Evolutionary conservation across 108 stramenopile genomes (phyloP), one percentile per base, ranked within the genome.

Genomic region (Licmophora abbreviata): DNA sequence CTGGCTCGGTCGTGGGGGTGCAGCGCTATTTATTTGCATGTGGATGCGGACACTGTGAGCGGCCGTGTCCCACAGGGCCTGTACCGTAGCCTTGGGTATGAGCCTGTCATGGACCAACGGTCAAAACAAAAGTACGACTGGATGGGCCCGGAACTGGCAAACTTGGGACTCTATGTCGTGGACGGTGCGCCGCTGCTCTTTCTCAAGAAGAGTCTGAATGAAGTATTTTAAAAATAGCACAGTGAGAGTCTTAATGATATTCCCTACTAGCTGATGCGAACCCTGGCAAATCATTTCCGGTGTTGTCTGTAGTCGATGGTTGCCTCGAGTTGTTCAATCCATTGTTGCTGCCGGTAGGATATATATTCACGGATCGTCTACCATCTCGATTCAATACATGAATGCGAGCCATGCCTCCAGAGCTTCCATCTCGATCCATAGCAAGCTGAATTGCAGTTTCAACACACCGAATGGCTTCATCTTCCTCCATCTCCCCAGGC

Each of bases 381-480:
- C 68, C 69, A 3, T 56, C 21, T 38, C 44, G 11, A 18, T 58
- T 40, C 27, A 90, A 61, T 0, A 82, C 69, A 44, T 68, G 57
- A 43, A 86, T 66, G 22, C 84, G 59, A 33, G 73, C 52, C 46
- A 77, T 61, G 8, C 89, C 89, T 15, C 89, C 89, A 3, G 89
- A 92, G 28, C 77, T 76, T 14, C 85, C 89, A 63, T 92, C 89
- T 27, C 83, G 51, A 17, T 65, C 69, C 56, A 92, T 84, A 17
- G 82, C 85, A 44, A 84, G 54, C 29, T 56, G 32, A 25, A 92
- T 38, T 7, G 79, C 68, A 18, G 75, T 69, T 8, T 25, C 58
- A 14, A 78, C 80, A 31, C 86, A 54, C 32, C 61, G 71, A 41
- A 85, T 48, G 10, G 84, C 82, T 36, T 83, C 77, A 40, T 73